Base-by-base conservation (phyloP, 2,329 filamentous ascomycete species). In the Teratosphaeria epicoccoides region DNA sequence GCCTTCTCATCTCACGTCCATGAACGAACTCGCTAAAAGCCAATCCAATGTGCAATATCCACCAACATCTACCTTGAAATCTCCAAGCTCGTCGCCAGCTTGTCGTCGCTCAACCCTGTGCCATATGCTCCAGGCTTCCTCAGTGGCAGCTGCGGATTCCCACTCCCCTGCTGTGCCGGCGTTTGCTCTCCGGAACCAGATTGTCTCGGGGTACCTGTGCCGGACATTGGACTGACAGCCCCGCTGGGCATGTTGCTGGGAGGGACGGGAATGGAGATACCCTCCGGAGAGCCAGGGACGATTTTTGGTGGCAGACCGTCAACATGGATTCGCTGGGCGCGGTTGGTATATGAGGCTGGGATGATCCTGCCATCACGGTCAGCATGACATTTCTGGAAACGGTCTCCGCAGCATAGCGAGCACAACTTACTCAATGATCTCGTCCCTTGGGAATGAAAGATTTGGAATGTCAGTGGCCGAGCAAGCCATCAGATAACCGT, bases 401-500 rank as follows among this genome's bases (percentile, higher is more conserved):
- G 44, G n/a, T 17, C 10, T 14, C 28, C 14, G 28, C 28, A 14
- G 28, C 28, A 29, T 29, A n/a, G 11, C 28, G 28, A 11, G 29
- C 12, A 33, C 14, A 17, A 14, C 46, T 37, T 37, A 48, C 81
- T 98, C 93, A 60, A 98, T 95, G 65, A 98, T 97, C 68, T 98
- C 89, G 66, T 98, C 85, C 43, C 93, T 86, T 3, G 93, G 93
- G 64, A 98, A 98, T 59, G 88, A 87, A 55, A 98, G 80, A 60
- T 84, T 85, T 3, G 93, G 93, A 56, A 98, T 98, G 64, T 95
- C 89, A 69, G 85, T 86, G 7, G 94, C 90, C 66, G 91, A 93
- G 72, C 93, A 97, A 61, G 95, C 93, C 93, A 98, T 98, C 37
- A 98, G 77, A 70, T 98, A 98, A 23, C 90, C 90, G 66, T 98